phyloP scores from a whole-genome alignment of 2,329 filamentous ascomycete species.

The Fusarium anthophilum region DNA sequence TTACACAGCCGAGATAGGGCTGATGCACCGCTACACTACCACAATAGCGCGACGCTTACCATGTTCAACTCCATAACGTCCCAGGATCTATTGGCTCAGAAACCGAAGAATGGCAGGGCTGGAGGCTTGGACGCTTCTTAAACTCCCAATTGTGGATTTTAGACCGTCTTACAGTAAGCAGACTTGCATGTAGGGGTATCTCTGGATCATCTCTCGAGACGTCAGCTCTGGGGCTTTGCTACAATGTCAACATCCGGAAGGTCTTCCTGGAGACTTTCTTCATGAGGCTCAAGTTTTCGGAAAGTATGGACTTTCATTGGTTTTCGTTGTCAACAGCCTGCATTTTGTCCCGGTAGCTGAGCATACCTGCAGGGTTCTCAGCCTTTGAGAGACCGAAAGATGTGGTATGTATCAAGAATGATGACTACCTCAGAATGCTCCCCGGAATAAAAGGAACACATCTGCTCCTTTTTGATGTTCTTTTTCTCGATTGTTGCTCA shows the following conservation, averaged over 20 bases:
- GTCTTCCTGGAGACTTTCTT: background rate
- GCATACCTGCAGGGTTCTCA: background rate
- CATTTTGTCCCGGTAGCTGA: background rate
- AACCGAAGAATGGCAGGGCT: no score
- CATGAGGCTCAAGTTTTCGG: background rate
- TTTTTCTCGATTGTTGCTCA: background rate
- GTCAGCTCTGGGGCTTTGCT: background rate
- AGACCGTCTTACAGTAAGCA: constrained; percentile 16
- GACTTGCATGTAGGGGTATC: background rate
- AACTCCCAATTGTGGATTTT: background rate
- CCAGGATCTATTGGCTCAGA: background rate
- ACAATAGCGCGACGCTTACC: background rate
- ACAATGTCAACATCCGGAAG: background rate
- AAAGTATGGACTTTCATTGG: background rate
- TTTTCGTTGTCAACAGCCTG: background rate
- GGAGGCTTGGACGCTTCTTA: background rate
- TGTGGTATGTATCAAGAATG: background rate
- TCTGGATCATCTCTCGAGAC: background rate
- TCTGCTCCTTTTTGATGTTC: background rate
- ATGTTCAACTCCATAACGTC: background rate
- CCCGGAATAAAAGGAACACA: background rate
- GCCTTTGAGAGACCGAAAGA: background rate
- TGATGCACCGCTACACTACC: background rate
- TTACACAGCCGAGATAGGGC: background rate
- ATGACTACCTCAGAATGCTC: background rate